Evolutionary conservation across 805 yeast genomes (phyloP).

Genomic region (Myxozyma sirexii): DNA sequence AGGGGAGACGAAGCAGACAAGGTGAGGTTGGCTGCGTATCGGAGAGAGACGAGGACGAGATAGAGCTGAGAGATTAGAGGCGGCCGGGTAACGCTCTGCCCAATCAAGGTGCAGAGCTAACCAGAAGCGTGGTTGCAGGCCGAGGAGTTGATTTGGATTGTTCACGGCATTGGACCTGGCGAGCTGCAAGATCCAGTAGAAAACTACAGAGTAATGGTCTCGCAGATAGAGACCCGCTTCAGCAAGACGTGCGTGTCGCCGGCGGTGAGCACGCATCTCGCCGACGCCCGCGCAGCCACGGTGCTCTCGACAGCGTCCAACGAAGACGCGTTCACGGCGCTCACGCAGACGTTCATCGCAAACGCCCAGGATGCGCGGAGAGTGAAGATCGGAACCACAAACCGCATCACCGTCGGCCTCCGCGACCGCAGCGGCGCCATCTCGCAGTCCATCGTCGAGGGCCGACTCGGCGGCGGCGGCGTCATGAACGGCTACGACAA

Average conservation of each 20-base stretch:
- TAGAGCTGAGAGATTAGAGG: conserved; percentile 2
- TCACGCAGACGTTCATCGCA: conserved; percentile 25
- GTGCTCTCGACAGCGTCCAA: conserved; percentile 24
- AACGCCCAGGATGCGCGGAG: conserved; percentile 27
- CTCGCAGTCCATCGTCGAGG: conserved; percentile 24
- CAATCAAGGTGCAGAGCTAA: conserved; percentile 4
- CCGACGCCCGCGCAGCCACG: conserved; percentile 32
- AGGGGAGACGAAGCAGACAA: background rate
- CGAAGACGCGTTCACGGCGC: background rate
- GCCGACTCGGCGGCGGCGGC: conserved; percentile 1
- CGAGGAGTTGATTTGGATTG: background rate
- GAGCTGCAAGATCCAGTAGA: background rate
- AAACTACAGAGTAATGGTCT: background rate
- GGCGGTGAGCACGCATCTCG: conserved; percentile 21
- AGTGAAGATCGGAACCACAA: conserved; percentile 31
- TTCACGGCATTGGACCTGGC: no score
- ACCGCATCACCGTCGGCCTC: conserved; percentile 22
- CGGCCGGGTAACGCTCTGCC: conserved; percentile 8
- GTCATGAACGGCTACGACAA: background rate
- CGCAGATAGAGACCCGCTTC: conserved; percentile 15
- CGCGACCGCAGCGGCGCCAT: conserved; percentile 13
- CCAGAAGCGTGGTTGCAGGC: background rate
- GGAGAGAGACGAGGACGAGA: background rate
- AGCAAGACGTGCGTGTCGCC: background rate
- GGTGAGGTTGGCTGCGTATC: background rate